Evolutionary conservation across 164 flowering plant species (phyloP).

Genomic region (Berberis vulgaris): DNA sequence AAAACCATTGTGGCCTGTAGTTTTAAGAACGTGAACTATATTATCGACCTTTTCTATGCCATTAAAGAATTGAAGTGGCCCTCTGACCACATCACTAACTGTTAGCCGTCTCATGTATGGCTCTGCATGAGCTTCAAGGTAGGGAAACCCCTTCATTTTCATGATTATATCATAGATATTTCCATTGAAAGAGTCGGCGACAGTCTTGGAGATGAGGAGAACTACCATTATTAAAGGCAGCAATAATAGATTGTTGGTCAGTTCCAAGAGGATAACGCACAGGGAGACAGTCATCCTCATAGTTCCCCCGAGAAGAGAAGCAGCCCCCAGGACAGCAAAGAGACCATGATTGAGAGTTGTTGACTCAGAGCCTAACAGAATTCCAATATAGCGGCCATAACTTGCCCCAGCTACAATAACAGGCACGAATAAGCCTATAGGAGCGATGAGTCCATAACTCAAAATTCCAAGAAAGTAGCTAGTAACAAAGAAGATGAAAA

Average conservation of each 20-base stretch:
- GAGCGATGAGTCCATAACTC: conserved; percentile 76
- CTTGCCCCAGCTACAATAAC: conserved; percentile 79
- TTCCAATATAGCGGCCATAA: conserved; percentile 82
- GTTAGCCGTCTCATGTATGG: conserved; percentile 86
- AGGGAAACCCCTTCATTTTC: conserved; percentile 80
- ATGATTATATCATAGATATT: conserved; percentile 65
- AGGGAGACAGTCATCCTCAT: conserved; percentile 89
- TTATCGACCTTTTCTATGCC: conserved; percentile 79
- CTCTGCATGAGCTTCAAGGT: conserved; percentile 71
- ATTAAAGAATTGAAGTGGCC: conserved; percentile 58
- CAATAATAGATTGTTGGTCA: conserved; percentile 72
- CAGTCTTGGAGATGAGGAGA: conserved; percentile 81
- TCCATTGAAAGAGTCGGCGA: conserved; percentile 74
- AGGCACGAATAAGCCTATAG: conserved; percentile 84
- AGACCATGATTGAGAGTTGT: conserved; percentile 63
- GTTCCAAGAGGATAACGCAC: conserved; percentile 71
- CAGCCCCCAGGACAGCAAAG: conserved; percentile 81
- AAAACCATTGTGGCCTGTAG: conserved; percentile 73
- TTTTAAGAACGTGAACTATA: conserved; percentile 59
- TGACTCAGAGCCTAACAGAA: conserved; percentile 45
- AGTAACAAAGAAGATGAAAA: conserved; percentile 57
- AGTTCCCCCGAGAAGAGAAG: conserved; percentile 87
- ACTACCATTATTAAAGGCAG: conserved; percentile 85
- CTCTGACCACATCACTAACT: conserved; percentile 64
- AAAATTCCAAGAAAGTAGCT: conserved; percentile 65